Percentiles rank a stretch among this genome's conserved stretches.
These are phyloP conservation scores for Ogataea minuta DNA, from an alignment of 805 yeast species.

Conservation along the genomic window DNA sequence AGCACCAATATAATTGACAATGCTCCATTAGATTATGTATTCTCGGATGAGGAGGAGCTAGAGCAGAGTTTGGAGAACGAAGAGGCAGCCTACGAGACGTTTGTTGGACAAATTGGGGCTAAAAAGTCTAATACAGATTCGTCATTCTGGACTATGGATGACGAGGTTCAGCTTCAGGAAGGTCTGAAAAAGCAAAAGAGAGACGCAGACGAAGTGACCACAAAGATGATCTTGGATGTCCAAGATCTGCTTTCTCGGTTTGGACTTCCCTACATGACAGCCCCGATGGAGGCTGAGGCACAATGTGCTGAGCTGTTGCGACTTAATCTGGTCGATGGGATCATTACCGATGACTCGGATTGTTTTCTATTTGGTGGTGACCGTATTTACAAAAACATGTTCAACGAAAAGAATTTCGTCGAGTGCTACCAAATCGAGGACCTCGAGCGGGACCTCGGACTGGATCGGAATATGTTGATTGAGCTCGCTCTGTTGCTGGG, in stretches of 20 bases:
- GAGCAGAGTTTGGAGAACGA: conserved; percentile 65
- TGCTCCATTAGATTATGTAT: conserved; percentile 50
- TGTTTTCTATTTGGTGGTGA: conserved; percentile 91
- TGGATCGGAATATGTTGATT: conserved; percentile 62
- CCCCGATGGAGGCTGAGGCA: conserved; percentile 99
- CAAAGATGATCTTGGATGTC: conserved; percentile 82
- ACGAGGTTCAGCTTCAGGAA: conserved; percentile 53
- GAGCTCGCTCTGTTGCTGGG: conserved; percentile 84
- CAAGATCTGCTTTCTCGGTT: conserved; percentile 83
- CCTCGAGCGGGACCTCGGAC: conserved; percentile 61
- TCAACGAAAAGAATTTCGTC: conserved; percentile 87
- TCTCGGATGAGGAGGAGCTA: conserved; percentile 76
- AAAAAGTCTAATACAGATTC: conserved; percentile 13
- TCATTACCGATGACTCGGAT: conserved; percentile 96
- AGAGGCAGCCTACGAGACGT: conserved; percentile 66
- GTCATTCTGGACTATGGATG: conserved; percentile 34
- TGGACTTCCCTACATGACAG: conserved; percentile 92
- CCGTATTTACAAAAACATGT: conserved; percentile 84
- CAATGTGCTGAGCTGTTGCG: conserved; percentile 82
- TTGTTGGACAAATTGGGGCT: conserved; percentile 41
- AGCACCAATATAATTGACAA: no score
- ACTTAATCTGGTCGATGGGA: conserved; percentile 85
- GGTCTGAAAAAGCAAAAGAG: conserved; percentile 67
- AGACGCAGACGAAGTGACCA: conserved; percentile 89
- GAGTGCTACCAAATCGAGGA: conserved; percentile 71